phyloP scores from a whole-genome alignment of 202 grass and related monocot genomes.

The Panicum hallii region DNA sequence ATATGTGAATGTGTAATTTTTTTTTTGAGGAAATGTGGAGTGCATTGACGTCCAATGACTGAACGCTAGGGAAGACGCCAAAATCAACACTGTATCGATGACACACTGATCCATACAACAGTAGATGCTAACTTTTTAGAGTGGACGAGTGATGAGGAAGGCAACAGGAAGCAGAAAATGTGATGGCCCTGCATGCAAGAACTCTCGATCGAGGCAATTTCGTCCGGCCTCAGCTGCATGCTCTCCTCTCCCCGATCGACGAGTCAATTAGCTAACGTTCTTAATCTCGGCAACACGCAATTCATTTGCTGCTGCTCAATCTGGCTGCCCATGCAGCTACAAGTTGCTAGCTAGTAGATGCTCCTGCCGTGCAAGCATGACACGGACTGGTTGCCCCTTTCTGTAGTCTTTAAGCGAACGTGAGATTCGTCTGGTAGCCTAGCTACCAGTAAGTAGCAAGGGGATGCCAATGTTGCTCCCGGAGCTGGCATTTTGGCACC shows the following conservation, averaged over 20 bases:
- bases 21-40: neutral
- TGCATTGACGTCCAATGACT: too few relatives aligned
- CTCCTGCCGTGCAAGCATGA: neutral
- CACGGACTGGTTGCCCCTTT: slow-evolving; percentile 33
- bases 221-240: too few relatives aligned
- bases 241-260: neutral
- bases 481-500: neutral
- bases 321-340: neutral
- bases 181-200: neutral
- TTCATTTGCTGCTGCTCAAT: slow-evolving; percentile 15
- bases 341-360: too few relatives aligned
- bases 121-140: slow-evolving; percentile 23
- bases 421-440: slow-evolving; percentile 51
- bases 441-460: too few relatives aligned
- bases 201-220: too few relatives aligned
- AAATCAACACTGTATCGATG: neutral
- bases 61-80: neutral
- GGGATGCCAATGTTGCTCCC: too few relatives aligned
- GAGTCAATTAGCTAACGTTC: neutral
- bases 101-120: neutral
- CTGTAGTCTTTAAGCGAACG: slow-evolving; percentile 42
- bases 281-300: neutral
- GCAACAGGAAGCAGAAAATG: slow-evolving; percentile 9
- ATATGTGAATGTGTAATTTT: neutral
- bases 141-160: slow-evolving; percentile 17